These are phyloP conservation scores for Aspergillus hancockii DNA, from an alignment of 495 filamentous ascomycete species.

Conservation along the genomic window DNA sequence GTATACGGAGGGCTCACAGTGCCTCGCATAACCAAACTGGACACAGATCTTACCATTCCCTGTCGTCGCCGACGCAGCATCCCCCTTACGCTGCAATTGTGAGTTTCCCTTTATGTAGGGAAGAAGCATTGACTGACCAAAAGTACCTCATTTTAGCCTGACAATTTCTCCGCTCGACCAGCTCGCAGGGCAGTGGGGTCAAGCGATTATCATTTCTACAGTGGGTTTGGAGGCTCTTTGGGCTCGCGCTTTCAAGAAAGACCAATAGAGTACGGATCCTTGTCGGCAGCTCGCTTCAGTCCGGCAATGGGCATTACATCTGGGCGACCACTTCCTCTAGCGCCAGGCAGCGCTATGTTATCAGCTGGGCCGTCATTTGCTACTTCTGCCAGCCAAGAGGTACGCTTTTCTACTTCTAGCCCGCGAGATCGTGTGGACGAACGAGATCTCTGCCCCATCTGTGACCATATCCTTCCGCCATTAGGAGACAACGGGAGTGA, in stretches of 20 bases:
- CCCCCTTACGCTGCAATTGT: constrained; percentile 11
- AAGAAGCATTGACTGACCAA: constrained; percentile 1
- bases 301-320: constrained; percentile 12
- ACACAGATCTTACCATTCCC: constrained; percentile 24
- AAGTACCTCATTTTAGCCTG: constrained; percentile 8
- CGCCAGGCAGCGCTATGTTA: not conserved
- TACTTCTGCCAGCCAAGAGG: not conserved
- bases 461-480: constrained; percentile 72
- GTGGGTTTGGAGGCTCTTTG: constrained; percentile 18
- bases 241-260: constrained; percentile 24
- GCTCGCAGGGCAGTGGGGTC: constrained; percentile 28
- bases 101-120: not conserved
- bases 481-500: constrained; percentile 60
- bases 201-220: constrained; percentile 21
- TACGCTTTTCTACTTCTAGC: not conserved
- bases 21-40: constrained; percentile 17
- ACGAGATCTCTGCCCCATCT: constrained; percentile 90
- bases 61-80: constrained; percentile 14
- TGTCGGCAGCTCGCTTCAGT: constrained; percentile 13
- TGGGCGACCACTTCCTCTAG: constrained; percentile 20
- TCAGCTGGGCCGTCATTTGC: constrained; percentile 8
- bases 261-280: constrained; percentile 25
- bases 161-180: constrained; percentile 15
- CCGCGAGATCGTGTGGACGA: constrained; percentile 55
- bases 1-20: constrained; percentile 10